These are phyloP conservation scores for Eimeria brunetti DNA, from an alignment of 169 alveolate genomes.

Conservation along the genomic window DNA sequence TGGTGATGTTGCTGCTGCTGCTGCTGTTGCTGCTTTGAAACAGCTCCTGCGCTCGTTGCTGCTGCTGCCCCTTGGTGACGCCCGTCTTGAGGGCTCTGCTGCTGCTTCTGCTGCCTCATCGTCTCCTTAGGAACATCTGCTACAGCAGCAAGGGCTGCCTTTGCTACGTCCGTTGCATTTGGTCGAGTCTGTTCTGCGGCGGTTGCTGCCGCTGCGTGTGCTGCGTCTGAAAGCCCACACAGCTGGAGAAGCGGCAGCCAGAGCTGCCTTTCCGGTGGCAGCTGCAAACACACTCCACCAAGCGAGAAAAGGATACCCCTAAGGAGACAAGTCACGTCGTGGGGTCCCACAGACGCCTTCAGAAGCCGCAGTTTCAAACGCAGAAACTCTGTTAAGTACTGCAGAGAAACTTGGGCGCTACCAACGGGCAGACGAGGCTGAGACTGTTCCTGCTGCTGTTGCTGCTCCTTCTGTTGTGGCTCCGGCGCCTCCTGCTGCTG, in stretches of 20 bases:
- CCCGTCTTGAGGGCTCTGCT: not conserved
- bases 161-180: not conserved
- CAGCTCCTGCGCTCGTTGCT: not conserved
- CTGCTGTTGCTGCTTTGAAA: not conserved
- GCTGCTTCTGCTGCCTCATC: not conserved
- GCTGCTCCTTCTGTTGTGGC: slow-evolving; percentile 13
- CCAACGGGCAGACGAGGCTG: slow-evolving; percentile 7
- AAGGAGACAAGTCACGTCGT: slow-evolving; percentile 44
- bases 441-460: not conserved
- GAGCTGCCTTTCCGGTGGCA: slow-evolving; percentile 51
- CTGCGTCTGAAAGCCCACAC: slow-evolving; percentile 23
- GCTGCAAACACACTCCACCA: slow-evolving; percentile 62
- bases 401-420: slow-evolving; percentile 64
- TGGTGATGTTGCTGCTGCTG: slow-evolving; percentile 17
- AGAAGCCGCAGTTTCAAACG: slow-evolving; percentile 44
- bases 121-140: not conserved
- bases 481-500: not conserved
- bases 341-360: slow-evolving; percentile 56
- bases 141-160: not conserved
- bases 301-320: not conserved
- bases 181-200: not conserved
- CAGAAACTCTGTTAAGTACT: slow-evolving; percentile 37
- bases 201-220: not conserved
- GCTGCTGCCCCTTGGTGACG: not conserved
- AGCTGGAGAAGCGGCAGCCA: slow-evolving; percentile 61